Conservation (phyloP, 2,329 filamentous ascomycete genomes). For the Aspergillus sp. region DNA sequence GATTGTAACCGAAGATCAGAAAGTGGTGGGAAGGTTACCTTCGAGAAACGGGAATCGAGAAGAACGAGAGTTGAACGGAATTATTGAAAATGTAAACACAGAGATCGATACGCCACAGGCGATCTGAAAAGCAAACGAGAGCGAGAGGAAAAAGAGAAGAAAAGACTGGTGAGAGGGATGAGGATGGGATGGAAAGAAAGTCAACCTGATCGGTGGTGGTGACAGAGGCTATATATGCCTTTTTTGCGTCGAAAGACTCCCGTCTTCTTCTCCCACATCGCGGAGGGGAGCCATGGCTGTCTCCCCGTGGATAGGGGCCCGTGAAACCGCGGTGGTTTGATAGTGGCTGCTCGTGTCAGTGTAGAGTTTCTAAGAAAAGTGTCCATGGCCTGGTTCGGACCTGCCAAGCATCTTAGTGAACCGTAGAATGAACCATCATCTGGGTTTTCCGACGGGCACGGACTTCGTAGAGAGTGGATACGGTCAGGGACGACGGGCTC, state of each 20-base stretch:
- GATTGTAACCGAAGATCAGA: too few species aligned
- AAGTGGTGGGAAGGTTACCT: not conserved
- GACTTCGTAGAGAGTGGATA: not conserved
- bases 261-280: not conserved
- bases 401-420: not conserved
- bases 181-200: slow-evolving; percentile 1
- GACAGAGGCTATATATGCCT: slow-evolving; percentile 1
- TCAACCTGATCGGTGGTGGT: not conserved
- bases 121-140: not conserved
- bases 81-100: not conserved
- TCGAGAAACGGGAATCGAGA: not conserved
- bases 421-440: not conserved
- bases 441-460: not conserved
- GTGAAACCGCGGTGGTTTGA: slow-evolving; percentile 2
- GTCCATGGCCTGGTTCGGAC: not conserved
- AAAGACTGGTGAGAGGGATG: not conserved
- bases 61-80: not conserved
- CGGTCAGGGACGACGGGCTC: not conserved
- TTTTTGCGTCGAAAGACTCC: not conserved
- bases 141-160: not conserved
- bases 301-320: not conserved
- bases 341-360: not conserved
- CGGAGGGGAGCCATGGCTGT: not conserved
- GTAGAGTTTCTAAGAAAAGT: slow-evolving; percentile 1
- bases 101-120: not conserved